Evolutionary conservation across 106 monocot genomes (phyloP).

Genomic region (Phalaenopsis equestris): DNA sequence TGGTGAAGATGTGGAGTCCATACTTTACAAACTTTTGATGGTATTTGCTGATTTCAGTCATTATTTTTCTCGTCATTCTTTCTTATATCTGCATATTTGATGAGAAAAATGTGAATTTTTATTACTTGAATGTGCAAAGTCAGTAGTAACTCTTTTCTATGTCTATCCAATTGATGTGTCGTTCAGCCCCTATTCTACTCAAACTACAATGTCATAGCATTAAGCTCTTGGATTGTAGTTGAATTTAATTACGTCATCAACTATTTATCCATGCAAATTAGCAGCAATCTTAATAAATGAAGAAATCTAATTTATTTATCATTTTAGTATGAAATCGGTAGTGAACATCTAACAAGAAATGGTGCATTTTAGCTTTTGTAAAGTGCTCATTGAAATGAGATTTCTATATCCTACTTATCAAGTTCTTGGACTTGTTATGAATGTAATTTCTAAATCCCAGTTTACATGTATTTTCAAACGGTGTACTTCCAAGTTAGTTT

Average conservation of each 20-base stretch:
- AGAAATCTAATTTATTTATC: background rate
- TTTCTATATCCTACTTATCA: background rate
- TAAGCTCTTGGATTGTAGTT: background rate
- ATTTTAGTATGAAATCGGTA: background rate
- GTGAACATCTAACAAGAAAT: background rate
- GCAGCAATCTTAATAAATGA: background rate
- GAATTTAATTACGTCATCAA: background rate
- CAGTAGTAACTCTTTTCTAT: background rate
- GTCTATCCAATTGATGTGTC: background rate
- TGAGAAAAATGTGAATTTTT: background rate
- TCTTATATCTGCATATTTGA: background rate
- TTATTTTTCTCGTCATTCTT: background rate
- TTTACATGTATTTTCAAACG: too few relatives aligned
- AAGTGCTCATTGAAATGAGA: background rate
- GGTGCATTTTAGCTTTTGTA: too few relatives aligned
- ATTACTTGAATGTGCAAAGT: background rate
- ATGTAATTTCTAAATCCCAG: too few relatives aligned
- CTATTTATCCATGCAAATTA: background rate
- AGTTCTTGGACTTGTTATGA: background rate
- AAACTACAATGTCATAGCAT: background rate
- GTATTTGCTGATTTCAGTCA: conserved; percentile 20
- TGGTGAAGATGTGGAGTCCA: conserved; percentile 88
- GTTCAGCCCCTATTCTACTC: background rate
- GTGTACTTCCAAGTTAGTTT: too few relatives aligned
- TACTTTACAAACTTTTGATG: conserved; percentile 72